phyloP scores from a whole-genome alignment of 2,329 filamentous ascomycete species.

The Aspergillus ochraceoroseus region DNA sequence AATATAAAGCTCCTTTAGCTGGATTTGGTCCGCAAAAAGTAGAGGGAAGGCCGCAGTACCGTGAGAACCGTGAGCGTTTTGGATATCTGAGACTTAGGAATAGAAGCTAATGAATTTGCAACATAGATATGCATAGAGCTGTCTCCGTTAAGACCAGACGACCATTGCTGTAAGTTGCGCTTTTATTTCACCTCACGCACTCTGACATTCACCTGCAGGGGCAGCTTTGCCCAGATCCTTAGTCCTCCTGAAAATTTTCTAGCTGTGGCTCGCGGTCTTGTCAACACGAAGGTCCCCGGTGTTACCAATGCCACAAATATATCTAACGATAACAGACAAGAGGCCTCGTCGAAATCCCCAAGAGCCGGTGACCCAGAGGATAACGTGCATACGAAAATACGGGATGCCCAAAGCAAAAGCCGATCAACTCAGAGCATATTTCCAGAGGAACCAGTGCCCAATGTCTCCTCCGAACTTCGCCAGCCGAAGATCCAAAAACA shows the following conservation, averaged over 20 bases:
- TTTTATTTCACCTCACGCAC: not conserved
- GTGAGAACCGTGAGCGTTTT: too few relatives aligned
- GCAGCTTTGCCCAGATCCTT: conserved; percentile 12
- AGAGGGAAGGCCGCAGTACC: too few relatives aligned
- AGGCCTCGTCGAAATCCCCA: not conserved
- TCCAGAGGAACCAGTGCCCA: too few relatives aligned
- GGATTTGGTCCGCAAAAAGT: too few relatives aligned
- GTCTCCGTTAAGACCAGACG: conserved; percentile 16
- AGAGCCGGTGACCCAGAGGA: not conserved
- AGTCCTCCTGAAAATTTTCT: conserved; percentile 20
- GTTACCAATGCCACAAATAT: not conserved
- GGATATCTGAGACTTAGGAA: not conserved
- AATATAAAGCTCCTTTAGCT: conserved; percentile 6
- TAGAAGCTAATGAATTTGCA: conserved; percentile 1
- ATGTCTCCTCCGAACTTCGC: too few relatives aligned
- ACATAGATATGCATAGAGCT: conserved; percentile 8
- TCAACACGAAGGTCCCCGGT: conserved; percentile 5
- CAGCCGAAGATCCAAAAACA: too few relatives aligned
- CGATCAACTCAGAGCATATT: too few relatives aligned
- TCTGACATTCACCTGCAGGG: conserved; percentile 9
- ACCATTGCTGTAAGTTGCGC: conserved; percentile 20
- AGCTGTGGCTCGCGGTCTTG: conserved; percentile 14
- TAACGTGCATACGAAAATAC: too few relatives aligned
- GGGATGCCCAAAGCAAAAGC: too few relatives aligned
- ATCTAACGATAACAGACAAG: conserved; percentile 10